Base-by-base conservation (phyloP, 2,329 filamentous ascomycete species). In the Westerdykella ornata region DNA sequence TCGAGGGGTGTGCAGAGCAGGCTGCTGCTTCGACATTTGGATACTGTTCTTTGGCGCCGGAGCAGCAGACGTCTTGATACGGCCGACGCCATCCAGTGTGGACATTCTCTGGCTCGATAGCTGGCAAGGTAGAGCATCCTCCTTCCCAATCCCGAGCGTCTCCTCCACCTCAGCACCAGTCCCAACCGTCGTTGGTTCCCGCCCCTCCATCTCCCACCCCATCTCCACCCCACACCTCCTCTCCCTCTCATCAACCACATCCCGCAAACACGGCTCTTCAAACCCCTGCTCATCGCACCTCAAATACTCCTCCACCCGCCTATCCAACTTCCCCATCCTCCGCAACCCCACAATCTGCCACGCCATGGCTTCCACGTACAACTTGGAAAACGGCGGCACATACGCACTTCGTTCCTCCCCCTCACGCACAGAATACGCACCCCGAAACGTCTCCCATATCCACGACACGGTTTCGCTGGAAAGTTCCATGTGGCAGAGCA, bases 401-500 rank as follows among this genome's bases (percentile, higher is more conserved):
- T 28, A 28, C 13, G 17, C 16, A 9, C 16, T 37, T 14, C 16
- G 26, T n/a, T n/a, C n/a, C 4, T 33, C 30, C 8, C 14, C 16
- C 28, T 29, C 12, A 28, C 14, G 12, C 9, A 12, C 16, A 9
- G 3, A 4, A 26, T 26, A 26, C 22, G 22, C 22, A 26, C 22
- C 22, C 3, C 38, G 16, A 29, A 40, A 43, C 4, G 37, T 46
- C 13, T 35, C 20, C 44, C 44, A 46, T n/a, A 46, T 46, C 36
- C 40, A 46, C 5, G n/a, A 11, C 4, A 46, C 40, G 1, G 37
- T 16, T 9, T 37, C 16, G 7, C 20, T 14, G 5, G 4, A 29
- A n/a, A 46, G 19, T 14, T 18, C 32, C 12, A 33, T 3, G 4
- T 35, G 12, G 8, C 15, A 26, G 7, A 40, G 14, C 4, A 38